Evolutionary conservation across 495 filamentous ascomycete species (phyloP), one percentile per base, ranked within the genome.

Genomic region (Podospora australis): DNA sequence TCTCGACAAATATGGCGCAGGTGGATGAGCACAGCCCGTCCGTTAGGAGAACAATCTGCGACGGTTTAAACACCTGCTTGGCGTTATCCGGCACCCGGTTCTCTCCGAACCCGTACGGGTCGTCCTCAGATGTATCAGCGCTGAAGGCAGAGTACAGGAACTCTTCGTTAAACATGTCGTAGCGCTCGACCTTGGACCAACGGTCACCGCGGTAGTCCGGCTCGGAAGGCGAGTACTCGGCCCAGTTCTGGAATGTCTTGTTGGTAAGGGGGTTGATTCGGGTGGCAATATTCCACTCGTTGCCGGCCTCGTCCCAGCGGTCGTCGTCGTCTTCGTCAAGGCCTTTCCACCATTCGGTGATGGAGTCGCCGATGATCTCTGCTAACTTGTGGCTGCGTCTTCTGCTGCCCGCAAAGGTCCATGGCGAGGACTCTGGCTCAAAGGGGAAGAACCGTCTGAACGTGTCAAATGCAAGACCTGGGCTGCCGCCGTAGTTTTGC

Each of bases 1-100:
- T 68, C 49, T 79, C 74, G 32, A 63, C 61, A 58, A 83, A 81
- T 56, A 79, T 65, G 1, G 72, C 68, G 57, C 79, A 83, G 6
- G 79, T 74, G 2, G 74, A 79, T 13, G 73, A 72, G 53, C 79
- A 82, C 54, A 70, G 71, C 49, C 78, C 78, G 49, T 82, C 78
- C 13, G 70, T 70, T 50, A 67, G 59, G 52, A 49, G 28, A 23
- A 78, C 61, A 32, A 83, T 78, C 49, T 82, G 60, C 16, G 75
- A 65, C 1, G 75, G 63, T 4, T 69, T 44, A 51, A 70, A 83
- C 68, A 67, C 11, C 63, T 51, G 6, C 62, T 53, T 20, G 63
- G 43, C 17, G 49, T 58, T 30, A 14, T 23, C 21, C 6, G 19
- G 19, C n/a, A n/a, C n/a, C n/a, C n/a, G n/a, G 21, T 42, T 42